Evolutionary conservation across 2,329 filamentous ascomycete genomes (phyloP).

Genomic region (Aspergillus quadricinctus): DNA sequence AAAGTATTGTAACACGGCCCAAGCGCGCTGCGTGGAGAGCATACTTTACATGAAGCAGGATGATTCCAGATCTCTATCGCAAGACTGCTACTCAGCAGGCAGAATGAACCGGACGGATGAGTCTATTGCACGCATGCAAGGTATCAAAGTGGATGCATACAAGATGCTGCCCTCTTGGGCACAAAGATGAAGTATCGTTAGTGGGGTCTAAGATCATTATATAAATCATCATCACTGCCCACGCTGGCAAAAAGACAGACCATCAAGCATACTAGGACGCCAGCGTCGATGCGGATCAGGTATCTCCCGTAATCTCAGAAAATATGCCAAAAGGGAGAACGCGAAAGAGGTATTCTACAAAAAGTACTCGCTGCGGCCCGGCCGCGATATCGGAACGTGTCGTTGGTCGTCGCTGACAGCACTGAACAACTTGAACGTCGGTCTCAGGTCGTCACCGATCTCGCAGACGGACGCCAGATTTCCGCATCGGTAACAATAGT

Average conservation of each 20-base stretch:
- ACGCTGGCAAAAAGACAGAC: slow-evolving; percentile 9
- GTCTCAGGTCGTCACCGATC: slow-evolving; percentile 75
- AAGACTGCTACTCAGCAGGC: no score
- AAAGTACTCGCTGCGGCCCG: slow-evolving; percentile 47
- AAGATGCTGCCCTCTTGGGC: not conserved
- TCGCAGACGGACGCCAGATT: slow-evolving; percentile 90
- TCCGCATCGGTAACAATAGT: slow-evolving; percentile 97
- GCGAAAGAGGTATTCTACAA: slow-evolving; percentile 31
- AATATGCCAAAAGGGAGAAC: slow-evolving; percentile 8
- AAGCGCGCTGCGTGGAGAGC: no score
- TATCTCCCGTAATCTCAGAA: slow-evolving; percentile 10
- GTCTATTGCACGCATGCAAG: not conserved
- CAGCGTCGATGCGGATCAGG: slow-evolving; percentile 29
- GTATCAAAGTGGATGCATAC: not conserved
- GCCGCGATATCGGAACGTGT: slow-evolving; percentile 41
- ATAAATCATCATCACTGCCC: slow-evolving; percentile 25
- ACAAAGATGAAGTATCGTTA: slow-evolving; percentile 23
- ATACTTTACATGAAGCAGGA: no score
- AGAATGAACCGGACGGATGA: not conserved
- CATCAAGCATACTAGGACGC: slow-evolving; percentile 25
- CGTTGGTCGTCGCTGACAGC: slow-evolving; percentile 45
- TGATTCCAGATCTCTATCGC: no score
- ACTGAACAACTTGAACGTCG: slow-evolving; percentile 67
- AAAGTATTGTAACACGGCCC: no score
- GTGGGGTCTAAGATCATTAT: slow-evolving; percentile 34